Conservation (phyloP, 805 yeast genomes). For the Komagataella pseudopastoris region DNA sequence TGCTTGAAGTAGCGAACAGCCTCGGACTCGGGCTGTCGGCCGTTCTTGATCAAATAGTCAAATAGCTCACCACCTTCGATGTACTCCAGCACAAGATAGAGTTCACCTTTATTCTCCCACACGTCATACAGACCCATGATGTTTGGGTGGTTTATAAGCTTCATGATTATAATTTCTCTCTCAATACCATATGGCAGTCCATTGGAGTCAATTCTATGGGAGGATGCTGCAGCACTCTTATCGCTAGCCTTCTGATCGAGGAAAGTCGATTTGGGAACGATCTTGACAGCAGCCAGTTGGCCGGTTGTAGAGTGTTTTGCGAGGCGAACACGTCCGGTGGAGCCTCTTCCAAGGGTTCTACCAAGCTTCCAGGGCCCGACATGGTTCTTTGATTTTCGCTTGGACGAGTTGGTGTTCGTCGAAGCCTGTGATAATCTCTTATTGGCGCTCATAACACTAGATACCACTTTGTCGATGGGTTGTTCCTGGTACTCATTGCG, state of each 20-base stretch:
- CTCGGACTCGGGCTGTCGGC: constrained; percentile 78
- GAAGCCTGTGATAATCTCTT: constrained; percentile 27
- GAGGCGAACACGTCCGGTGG: constrained; percentile 67
- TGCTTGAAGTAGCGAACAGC: constrained; percentile 82
- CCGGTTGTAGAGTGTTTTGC: constrained; percentile 62
- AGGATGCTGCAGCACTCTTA: constrained; percentile 10
- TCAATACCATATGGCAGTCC: constrained; percentile 75
- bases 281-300: constrained; percentile 72
- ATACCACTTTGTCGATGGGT: constrained; percentile 32
- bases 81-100: constrained; percentile 83
- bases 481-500: constrained; percentile 22
- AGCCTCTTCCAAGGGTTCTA: constrained; percentile 68
- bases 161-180: constrained; percentile 78
- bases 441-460: constrained; percentile 21
- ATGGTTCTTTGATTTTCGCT: constrained; percentile 21
- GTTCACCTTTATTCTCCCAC: constrained; percentile 75
- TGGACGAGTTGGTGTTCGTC: constrained; percentile 21
- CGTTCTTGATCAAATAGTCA: constrained; percentile 80
- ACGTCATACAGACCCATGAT: constrained; percentile 72
- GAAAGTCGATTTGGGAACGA: constrained; percentile 53
- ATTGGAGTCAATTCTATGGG: constrained; percentile 27
- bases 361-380: constrained; percentile 83
- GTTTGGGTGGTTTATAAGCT: constrained; percentile 63
- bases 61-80: constrained; percentile 96
- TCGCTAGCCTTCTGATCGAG: constrained; percentile 10